Conservation (phyloP, 2,329 filamentous ascomycete genomes). For the Fonsecaea pedrosoi region DNA sequence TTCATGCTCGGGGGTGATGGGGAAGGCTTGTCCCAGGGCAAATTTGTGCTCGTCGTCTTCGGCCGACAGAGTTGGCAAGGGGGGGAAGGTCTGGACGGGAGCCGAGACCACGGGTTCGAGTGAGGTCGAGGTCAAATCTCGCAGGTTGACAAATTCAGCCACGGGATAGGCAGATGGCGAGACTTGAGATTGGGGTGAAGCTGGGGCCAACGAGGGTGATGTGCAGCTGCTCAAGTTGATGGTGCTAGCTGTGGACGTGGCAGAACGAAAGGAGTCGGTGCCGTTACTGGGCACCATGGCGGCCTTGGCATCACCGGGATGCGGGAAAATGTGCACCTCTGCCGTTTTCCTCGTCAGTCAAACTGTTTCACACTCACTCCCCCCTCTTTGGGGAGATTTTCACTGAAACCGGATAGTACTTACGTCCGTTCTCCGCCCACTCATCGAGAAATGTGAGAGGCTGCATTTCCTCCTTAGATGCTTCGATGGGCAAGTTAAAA, state of each 20-base stretch:
- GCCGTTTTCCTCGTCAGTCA: constrained; percentile 19
- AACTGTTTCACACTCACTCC: not conserved
- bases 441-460: constrained; percentile 34
- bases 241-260: constrained; percentile 14
- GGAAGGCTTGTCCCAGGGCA: constrained; percentile 54
- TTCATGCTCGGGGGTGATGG: constrained; percentile 50
- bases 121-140: constrained; percentile 77
- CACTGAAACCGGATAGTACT: constrained; percentile 27
- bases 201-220: constrained; percentile 36
- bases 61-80: constrained; percentile 66
- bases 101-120: constrained; percentile 51
- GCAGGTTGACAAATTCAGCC: constrained; percentile 88
- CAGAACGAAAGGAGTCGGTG: constrained; percentile 15
- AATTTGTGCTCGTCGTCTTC: constrained; percentile 68
- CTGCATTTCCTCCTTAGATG: constrained; percentile 39
- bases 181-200: constrained; percentile 41
- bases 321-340: constrained; percentile 42
- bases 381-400: not conserved
- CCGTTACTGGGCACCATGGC: constrained; percentile 37
- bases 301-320: constrained; percentile 40
- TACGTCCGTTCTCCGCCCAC: constrained; percentile 39
- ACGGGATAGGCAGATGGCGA: constrained; percentile 67
- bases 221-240: constrained; percentile 35
- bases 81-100: constrained; percentile 61
- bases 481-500: constrained; percentile 39